A percentile compares a stretch with the other conserved stretches of the same genome.
Evolutionary conservation across 805 yeast species (phyloP).

Genomic region (Ogataea angusta): DNA sequence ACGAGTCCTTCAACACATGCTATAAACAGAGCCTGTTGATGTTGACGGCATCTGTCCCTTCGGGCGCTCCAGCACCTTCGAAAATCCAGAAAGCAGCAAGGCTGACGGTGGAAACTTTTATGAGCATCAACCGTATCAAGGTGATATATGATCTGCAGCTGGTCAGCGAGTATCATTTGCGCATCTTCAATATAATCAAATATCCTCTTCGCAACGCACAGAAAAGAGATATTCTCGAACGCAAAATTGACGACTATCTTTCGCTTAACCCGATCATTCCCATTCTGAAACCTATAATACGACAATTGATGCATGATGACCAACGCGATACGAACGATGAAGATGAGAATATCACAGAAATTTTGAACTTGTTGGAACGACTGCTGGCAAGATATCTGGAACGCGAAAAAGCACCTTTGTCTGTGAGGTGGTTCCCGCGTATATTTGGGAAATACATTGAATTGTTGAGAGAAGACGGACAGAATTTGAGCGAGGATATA

Average conservation of each 20-base stretch:
- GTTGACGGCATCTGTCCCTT: constrained; percentile 15
- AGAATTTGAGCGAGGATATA: constrained; percentile 18
- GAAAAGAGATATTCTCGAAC: constrained; percentile 1
- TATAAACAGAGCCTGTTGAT: constrained; percentile 21
- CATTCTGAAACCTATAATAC: constrained; percentile 21
- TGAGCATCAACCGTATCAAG: constrained; percentile 14
- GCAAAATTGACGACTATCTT: constrained; percentile 22
- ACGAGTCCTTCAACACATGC: constrained; percentile 17
- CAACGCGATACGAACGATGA: neutral
- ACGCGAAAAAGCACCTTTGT: constrained; percentile 6
- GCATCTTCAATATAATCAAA: constrained; percentile 20
- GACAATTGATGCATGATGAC: constrained; percentile 9
- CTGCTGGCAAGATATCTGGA: constrained; percentile 9
- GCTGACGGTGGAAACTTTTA: constrained; percentile 16
- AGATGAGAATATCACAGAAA: neutral
- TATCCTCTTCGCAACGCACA: constrained; percentile 10
- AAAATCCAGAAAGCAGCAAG: constrained; percentile 17
- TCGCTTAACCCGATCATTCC: constrained; percentile 28
- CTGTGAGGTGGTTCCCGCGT: constrained; percentile 26
- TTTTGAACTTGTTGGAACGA: constrained; percentile 5
- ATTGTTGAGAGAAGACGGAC: constrained; percentile 17
- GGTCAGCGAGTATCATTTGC: constrained; percentile 20
- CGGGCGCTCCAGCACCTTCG: constrained; percentile 1
- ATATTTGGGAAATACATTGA: constrained; percentile 23
- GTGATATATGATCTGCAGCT: constrained; percentile 19